phyloP scores from a whole-genome alignment of 2,329 filamentous ascomycete species.

The Aspergillus quadricinctus region DNA sequence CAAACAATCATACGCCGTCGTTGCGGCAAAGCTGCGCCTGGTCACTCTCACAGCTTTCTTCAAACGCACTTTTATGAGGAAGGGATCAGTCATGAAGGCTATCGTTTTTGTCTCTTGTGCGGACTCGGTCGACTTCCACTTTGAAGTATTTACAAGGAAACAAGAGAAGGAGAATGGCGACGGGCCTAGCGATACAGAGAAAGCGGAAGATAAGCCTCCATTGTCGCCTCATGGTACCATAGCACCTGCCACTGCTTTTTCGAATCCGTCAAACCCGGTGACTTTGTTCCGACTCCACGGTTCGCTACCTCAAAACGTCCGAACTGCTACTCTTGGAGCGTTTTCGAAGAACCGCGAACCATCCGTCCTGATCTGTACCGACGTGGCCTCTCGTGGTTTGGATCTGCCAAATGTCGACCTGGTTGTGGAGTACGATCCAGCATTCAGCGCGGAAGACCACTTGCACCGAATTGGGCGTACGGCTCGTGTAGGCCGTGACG shows the following conservation, averaged over 20 bases:
- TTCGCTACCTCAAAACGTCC: constrained; percentile 79
- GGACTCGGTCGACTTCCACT: constrained; percentile 96
- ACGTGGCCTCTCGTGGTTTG: constrained; percentile 91
- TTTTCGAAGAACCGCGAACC: constrained; percentile 72
- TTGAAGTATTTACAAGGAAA: constrained; percentile 65
- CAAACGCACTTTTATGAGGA: constrained; percentile 80
- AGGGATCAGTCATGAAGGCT: constrained; percentile 90
- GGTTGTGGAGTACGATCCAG: constrained; percentile 93
- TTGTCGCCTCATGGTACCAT: constrained; percentile 39
- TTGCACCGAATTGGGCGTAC: constrained; percentile 92
- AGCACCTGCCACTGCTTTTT: constrained; percentile 64
- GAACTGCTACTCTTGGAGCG: constrained; percentile 77
- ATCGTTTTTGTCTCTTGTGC: constrained; percentile 97
- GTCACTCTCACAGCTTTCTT: constrained; percentile 82
- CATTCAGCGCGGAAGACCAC: constrained; percentile 89
- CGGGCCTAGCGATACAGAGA: constrained; percentile 21
- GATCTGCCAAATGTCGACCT: constrained; percentile 94
- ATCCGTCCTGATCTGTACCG: constrained; percentile 84
- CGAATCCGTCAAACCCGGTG: constrained; percentile 72
- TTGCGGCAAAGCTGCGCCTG: constrained; percentile 83
- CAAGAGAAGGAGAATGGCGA: constrained; percentile 21
- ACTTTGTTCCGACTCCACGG: constrained; percentile 84
- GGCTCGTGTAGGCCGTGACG: constrained; percentile 83
- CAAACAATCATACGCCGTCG: constrained; percentile 84
- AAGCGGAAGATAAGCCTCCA: constrained; percentile 21